A percentile compares a stretch with the other conserved stretches of the same genome.
Evolutionary conservation across 768 basidiomycete genomes (phyloP).

Genomic region (Collybia mongolica): DNA sequence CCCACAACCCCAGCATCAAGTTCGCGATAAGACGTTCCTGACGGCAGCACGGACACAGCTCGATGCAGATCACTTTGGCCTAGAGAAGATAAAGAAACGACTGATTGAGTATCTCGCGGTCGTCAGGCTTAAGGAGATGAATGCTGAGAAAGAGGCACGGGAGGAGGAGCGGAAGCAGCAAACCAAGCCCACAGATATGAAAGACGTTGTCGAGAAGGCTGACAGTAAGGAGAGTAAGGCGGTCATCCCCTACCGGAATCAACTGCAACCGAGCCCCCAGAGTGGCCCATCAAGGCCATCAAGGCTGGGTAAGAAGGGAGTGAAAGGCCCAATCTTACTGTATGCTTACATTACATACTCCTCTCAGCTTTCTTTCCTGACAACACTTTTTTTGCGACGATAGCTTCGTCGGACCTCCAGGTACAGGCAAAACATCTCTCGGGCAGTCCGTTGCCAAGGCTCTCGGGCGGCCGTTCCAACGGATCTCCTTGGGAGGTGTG

Average conservation of each 20-base stretch:
- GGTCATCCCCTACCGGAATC: conserved; percentile 24
- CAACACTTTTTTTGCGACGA: conserved; percentile 9
- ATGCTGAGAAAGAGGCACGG: conserved; percentile 34
- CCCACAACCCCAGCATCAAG: conserved; percentile 12
- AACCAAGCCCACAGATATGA: conserved; percentile 18
- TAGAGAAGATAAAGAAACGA: conserved; percentile 90
- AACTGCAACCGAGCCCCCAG: conserved; percentile 13
- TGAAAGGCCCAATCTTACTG: conserved; percentile 76
- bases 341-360: conserved; percentile 23
- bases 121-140: conserved; percentile 58
- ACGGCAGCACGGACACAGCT: conserved; percentile 73
- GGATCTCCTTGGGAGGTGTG: conserved; percentile 90
- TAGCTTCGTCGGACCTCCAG: conserved; percentile 88
- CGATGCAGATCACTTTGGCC: conserved; percentile 88
- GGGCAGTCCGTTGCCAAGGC: conserved; percentile 87
- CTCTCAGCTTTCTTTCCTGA: no score
- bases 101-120: conserved; percentile 92
- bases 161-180: conserved; percentile 25
- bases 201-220: conserved; percentile 7
- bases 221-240: conserved; percentile 20
- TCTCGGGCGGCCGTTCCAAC: conserved; percentile 82
- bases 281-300: conserved; percentile 9
- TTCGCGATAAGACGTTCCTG: conserved; percentile 62
- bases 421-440: conserved; percentile 89
- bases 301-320: conserved; percentile 34